Conservation (phyloP, 1,284 basidiomycete species). For the Marasmius oreades region DNA sequence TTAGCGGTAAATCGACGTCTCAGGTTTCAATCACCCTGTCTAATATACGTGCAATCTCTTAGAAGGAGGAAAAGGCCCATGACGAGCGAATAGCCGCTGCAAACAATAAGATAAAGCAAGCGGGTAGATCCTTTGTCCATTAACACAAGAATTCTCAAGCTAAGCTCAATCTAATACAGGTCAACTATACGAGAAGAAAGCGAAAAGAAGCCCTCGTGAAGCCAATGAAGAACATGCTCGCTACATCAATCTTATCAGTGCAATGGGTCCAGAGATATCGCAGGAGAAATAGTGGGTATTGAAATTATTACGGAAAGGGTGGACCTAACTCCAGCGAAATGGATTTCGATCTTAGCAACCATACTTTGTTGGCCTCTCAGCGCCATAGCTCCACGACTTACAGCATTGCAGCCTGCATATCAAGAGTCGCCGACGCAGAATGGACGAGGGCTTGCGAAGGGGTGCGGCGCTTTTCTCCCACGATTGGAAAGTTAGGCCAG, state of each 20-base stretch:
- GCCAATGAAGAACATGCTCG: slow-evolving; percentile 70
- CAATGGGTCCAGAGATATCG: slow-evolving; percentile 73
- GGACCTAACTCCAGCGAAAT: slow-evolving; percentile 1
- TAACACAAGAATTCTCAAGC: neutral
- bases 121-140: slow-evolving; percentile 40
- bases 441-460: slow-evolving; percentile 72
- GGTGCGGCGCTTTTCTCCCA: slow-evolving; percentile 60
- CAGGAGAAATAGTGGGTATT: slow-evolving; percentile 69
- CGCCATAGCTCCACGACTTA: slow-evolving; percentile 57
- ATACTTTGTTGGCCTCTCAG: slow-evolving; percentile 58
- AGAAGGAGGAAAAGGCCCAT: slow-evolving; percentile 79
- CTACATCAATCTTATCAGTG: slow-evolving; percentile 69
- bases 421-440: slow-evolving; percentile 71
- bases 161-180: slow-evolving; percentile 34
- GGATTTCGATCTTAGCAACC: slow-evolving; percentile 45
- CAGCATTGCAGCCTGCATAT: slow-evolving; percentile 57
- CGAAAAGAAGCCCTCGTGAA: slow-evolving; percentile 68
- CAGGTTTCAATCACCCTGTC: neutral
- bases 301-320: neutral
- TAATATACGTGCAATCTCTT: neutral
- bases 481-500: slow-evolving; percentile 64
- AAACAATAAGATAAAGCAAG: slow-evolving; percentile 75
- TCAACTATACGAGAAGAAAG: slow-evolving; percentile 71
- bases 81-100: slow-evolving; percentile 66
- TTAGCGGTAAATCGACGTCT: slow-evolving; percentile 54